Percentiles rank a stretch among this genome's conserved stretches.
Evolutionary conservation across 306 rosid species (phyloP).

Genomic region (Albizia julibrissin): DNA sequence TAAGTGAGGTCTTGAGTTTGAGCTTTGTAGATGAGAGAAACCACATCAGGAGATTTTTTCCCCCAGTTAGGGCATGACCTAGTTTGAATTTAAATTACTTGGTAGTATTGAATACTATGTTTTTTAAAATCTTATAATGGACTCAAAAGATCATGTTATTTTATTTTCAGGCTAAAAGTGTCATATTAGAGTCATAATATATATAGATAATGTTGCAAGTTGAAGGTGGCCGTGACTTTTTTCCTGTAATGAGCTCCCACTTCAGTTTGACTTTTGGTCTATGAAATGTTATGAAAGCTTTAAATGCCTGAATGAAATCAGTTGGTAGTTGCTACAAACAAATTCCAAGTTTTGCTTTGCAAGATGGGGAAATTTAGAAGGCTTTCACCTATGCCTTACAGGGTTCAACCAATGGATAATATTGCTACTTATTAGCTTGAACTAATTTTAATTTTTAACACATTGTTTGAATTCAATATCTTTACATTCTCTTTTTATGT

Average conservation of each 20-base stretch:
- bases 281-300: conserved; percentile 12
- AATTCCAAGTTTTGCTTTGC: conserved; percentile 15
- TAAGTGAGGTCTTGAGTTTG: background rate
- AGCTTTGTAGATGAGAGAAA: background rate
- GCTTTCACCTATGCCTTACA: background rate
- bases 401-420: conserved; percentile 16
- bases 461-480: conserved; percentile 21
- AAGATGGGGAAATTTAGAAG: background rate
- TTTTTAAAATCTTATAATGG: background rate
- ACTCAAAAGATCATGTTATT: conserved; percentile 4
- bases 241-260: background rate
- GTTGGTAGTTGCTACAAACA: conserved; percentile 3
- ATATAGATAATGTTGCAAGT: conserved; percentile 15
- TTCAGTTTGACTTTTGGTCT: conserved; percentile 19
- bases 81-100: background rate
- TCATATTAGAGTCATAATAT: conserved; percentile 1
- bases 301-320: conserved; percentile 18
- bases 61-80: background rate
- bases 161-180: background rate
- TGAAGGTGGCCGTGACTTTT: background rate
- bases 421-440: background rate
- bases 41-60: background rate
- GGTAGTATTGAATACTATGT: background rate
- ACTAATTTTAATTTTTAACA: conserved; percentile 27
- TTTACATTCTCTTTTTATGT: conserved; percentile 23